Evolutionary conservation across 2,329 filamentous ascomycete species (phyloP), one percentile per base, ranked within the genome.

Genomic region (Cordyceps militaris): DNA sequence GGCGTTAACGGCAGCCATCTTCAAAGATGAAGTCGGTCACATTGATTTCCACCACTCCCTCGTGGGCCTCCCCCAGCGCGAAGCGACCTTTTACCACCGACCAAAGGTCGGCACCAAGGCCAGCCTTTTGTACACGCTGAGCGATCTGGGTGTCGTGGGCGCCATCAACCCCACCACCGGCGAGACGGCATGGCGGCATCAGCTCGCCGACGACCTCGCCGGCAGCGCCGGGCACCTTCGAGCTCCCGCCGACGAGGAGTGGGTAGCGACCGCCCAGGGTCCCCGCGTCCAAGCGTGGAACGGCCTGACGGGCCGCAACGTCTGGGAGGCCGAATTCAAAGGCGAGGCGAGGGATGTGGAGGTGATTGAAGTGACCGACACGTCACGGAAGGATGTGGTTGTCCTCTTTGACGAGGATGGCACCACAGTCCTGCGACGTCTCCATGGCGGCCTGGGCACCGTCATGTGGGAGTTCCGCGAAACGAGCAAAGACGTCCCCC

Each of bases 41-140:
- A 83, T 95, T 71, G 94, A 99, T 74, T 97, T 91, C 76, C 0
- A 97, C 74, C 86, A 96, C 76, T 84, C 89, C 63, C 85, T 97
- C 50, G 78, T 99, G 67, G 94, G 94, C 67, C 75, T 89, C 38
- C 91, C 94, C 56, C 87, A 88, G 70, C 78, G 83, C 70, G 84
- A 89, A 62, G 89, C 90, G 61, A 97, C 93, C 65, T 95, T 97
- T 81, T 97, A 97, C 83, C 91, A 97, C 75, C 87, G 86, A 65
- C 93, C 94, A 40, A 82, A 88, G 66, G 80, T 83, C 61, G 83
- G 86, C 64, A 92, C 93, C 61, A 91, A 89, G 71, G 92, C 92
- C 36, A 93, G 89, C 56, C 80, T 99, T 38, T 80, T 99, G 54
- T 99, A 97, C 71, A 95, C 94, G 0, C 76, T 97, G 46, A 95